phyloP scores from a whole-genome alignment of 2,329 filamentous ascomycete species.

The Purpureocillium takamizusanense region DNA sequence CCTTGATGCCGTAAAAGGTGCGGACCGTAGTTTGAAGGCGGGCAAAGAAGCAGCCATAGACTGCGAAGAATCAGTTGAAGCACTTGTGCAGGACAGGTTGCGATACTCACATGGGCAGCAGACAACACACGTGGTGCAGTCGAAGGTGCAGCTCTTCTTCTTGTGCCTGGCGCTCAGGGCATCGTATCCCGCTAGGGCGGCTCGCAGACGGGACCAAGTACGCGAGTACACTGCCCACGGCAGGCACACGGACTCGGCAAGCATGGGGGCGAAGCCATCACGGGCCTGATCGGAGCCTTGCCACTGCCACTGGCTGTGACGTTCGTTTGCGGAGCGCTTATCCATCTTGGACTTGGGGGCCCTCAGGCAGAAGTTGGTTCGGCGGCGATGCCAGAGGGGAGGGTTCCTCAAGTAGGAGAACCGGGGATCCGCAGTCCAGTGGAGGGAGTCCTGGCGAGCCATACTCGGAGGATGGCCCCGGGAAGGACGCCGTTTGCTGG shows the following conservation, averaged over 20 bases:
- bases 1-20: constrained; percentile 21
- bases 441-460: constrained; percentile 11
- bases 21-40: constrained; percentile 20
- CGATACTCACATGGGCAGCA: constrained; percentile 17
- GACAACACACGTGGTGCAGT: constrained; percentile 13
- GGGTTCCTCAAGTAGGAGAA: constrained; percentile 7
- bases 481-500: not conserved
- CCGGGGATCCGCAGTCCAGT: constrained; percentile 9
- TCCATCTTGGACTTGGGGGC: constrained; percentile 11
- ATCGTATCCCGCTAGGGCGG: constrained; percentile 12
- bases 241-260: constrained; percentile 9
- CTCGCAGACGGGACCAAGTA: constrained; percentile 13
- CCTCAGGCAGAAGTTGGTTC: constrained; percentile 5
- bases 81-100: no score
- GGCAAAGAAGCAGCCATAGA: constrained; percentile 19
- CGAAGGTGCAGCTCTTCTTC: constrained; percentile 9
- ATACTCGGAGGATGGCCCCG: constrained; percentile 10
- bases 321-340: constrained; percentile 7
- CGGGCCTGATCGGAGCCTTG: constrained; percentile 1
- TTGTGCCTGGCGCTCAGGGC: constrained; percentile 7
- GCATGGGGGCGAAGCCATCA: constrained; percentile 3
- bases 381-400: constrained; percentile 8
- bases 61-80: constrained; percentile 10
- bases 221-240: constrained; percentile 19
- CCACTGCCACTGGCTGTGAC: constrained; percentile 10